Percentiles rank a stretch among this genome's conserved stretches.
Evolutionary conservation across 306 rosid species (phyloP).

Genomic region (Rosa rugosa): DNA sequence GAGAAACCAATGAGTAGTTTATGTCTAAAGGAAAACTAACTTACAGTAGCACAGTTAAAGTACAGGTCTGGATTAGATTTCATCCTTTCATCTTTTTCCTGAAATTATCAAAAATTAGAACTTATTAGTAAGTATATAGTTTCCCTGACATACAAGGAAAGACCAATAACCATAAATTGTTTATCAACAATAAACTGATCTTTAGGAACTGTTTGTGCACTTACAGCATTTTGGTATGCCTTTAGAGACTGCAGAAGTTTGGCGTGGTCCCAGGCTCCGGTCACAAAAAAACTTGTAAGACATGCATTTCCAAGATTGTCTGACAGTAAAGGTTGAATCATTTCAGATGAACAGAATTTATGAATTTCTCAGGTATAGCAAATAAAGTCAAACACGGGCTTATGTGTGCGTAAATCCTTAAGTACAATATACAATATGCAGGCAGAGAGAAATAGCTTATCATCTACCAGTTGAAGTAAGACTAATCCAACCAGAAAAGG

Average conservation of each 20-base stretch:
- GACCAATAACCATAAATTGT: slow-evolving; percentile 10
- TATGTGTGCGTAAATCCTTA: not conserved
- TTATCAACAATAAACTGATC: slow-evolving; percentile 5
- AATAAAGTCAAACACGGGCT: not conserved
- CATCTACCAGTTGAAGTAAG: not conserved
- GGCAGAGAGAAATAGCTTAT: not conserved
- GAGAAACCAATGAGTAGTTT: not conserved
- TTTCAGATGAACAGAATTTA: not conserved
- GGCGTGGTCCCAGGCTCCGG: slow-evolving; percentile 91
- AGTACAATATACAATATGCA: not conserved
- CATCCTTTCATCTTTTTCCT: slow-evolving; percentile 94
- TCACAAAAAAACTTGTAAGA: slow-evolving; percentile 84
- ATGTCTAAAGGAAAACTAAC: slow-evolving; percentile 27
- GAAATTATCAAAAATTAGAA: slow-evolving; percentile 44
- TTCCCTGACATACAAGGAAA: slow-evolving; percentile 3
- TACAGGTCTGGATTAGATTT: slow-evolving; percentile 80
- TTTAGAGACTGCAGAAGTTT: slow-evolving; percentile 81
- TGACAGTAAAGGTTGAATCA: slow-evolving; percentile 37
- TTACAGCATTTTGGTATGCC: slow-evolving; percentile 98
- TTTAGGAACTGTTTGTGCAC: slow-evolving; percentile 42
- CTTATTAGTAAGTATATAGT: slow-evolving; percentile 16
- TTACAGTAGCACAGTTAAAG: slow-evolving; percentile 84
- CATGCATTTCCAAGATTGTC: slow-evolving; percentile 95
- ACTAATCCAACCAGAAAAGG: slow-evolving; percentile 2
- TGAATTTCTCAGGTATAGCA: slow-evolving; percentile 1